Evolutionary conservation across 768 basidiomycete species (phyloP).

Genomic region (Psilocybe subaeruginosa): DNA sequence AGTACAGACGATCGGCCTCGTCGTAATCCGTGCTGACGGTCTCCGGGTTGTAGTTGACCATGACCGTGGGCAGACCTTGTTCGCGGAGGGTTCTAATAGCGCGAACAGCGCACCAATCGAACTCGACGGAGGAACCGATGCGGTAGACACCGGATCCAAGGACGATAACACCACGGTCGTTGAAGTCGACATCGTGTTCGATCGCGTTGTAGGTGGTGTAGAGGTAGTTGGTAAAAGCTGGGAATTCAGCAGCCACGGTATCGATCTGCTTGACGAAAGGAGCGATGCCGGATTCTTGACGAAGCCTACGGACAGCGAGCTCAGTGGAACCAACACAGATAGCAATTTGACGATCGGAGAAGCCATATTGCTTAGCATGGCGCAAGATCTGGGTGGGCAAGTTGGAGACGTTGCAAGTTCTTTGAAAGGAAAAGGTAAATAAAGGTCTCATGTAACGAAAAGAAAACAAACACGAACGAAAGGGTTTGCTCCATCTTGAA

Average conservation of each 20-base stretch:
- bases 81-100: slow-evolving; percentile 95
- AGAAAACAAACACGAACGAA: slow-evolving; percentile 52
- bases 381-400: slow-evolving; percentile 67
- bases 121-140: slow-evolving; percentile 98
- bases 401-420: slow-evolving; percentile 64
- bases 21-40: slow-evolving; percentile 99
- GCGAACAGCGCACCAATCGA: slow-evolving; percentile 99
- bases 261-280: slow-evolving; percentile 99
- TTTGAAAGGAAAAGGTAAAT: slow-evolving; percentile 28
- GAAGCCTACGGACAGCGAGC: slow-evolving; percentile 87
- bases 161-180: slow-evolving; percentile 95
- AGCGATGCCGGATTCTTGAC: slow-evolving; percentile 79
- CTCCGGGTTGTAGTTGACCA: slow-evolving; percentile 99
- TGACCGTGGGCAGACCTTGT: slow-evolving; percentile 93
- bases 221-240: slow-evolving; percentile 97
- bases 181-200: slow-evolving; percentile 89
- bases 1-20: slow-evolving; percentile 97
- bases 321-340: slow-evolving; percentile 85
- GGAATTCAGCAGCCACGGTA: slow-evolving; percentile 98
- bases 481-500: slow-evolving; percentile 79
- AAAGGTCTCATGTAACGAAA: neutral
- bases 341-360: slow-evolving; percentile 93
- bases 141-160: slow-evolving; percentile 98
- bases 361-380: slow-evolving; percentile 92
- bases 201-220: slow-evolving; percentile 98